Percentiles rank a stretch among this genome's conserved stretches.
Conservation (phyloP, 345 rosid species). For the Aquilaria malaccensis region DNA sequence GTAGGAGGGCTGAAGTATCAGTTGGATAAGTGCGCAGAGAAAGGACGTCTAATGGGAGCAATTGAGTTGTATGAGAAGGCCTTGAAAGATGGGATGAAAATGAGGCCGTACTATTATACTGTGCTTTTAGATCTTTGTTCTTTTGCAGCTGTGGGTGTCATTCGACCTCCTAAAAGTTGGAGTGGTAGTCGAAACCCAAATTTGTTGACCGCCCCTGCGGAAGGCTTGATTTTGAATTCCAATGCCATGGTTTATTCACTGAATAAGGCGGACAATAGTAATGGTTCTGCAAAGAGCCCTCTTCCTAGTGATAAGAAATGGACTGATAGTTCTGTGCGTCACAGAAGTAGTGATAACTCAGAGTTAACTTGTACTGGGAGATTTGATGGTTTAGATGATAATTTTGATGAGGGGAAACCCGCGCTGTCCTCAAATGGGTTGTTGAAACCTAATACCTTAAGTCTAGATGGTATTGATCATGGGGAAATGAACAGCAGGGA, state of each 20-base stretch:
- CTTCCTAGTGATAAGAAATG: constrained; percentile 6
- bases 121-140: constrained; percentile 58
- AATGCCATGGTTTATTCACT: constrained; percentile 6
- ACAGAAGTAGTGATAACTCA: constrained; percentile 6
- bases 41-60: constrained; percentile 54
- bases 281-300: constrained; percentile 5
- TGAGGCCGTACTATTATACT: constrained; percentile 49
- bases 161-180: constrained; percentile 63
- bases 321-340: not conserved
- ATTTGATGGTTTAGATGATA: constrained; percentile 12
- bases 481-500: constrained; percentile 3
- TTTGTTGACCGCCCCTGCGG: constrained; percentile 14
- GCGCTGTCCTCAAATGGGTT: constrained; percentile 12
- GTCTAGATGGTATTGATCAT: constrained; percentile 6
- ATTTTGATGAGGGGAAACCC: constrained; percentile 6
- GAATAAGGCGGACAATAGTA: constrained; percentile 3
- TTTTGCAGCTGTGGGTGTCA: constrained; percentile 60
- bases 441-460: constrained; percentile 10
- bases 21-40: constrained; percentile 58
- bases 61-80: constrained; percentile 43
- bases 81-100: constrained; percentile 25
- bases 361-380: constrained; percentile 7
- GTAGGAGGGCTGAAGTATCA: constrained; percentile 18
- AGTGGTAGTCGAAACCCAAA: constrained; percentile 23
- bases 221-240: constrained; percentile 9